phyloP scores from a whole-genome alignment of 78 protist species.

The Emiliania huxleyi region DNA sequence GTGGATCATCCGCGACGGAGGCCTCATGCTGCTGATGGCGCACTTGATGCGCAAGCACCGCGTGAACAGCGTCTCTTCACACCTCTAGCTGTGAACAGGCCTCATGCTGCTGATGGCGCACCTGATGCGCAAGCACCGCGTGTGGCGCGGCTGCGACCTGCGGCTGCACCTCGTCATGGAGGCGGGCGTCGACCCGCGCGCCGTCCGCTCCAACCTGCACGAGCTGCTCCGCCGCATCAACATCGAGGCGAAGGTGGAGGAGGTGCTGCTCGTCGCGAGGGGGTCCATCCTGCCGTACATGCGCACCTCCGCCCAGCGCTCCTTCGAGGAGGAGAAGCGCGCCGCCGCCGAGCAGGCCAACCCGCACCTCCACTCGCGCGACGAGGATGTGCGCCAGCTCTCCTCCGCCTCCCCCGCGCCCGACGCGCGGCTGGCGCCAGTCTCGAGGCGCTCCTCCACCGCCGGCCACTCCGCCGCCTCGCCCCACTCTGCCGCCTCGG shows the following conservation, averaged over 20 bases:
- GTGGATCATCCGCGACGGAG: slow-evolving; percentile 41
- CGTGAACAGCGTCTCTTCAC: background rate
- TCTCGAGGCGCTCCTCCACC: too few species aligned
- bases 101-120: background rate
- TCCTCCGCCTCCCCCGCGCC: too few species aligned
- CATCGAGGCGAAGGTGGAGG: slow-evolving; percentile 15
- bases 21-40: background rate
- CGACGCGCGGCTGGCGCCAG: too few species aligned
- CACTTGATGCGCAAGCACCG: background rate
- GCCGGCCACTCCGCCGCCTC: too few species aligned
- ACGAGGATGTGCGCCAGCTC: too few species aligned
- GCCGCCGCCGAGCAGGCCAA: background rate
- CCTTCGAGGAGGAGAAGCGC: background rate
- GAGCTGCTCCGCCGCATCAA: background rate
- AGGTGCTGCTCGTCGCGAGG: background rate
- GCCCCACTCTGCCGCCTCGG: too few species aligned
- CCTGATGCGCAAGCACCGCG: background rate
- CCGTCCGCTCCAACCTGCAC: background rate
- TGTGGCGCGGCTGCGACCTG: slow-evolving; percentile 27
- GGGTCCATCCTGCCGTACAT: background rate
- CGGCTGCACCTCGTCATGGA: slow-evolving; percentile 2
- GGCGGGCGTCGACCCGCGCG: background rate
- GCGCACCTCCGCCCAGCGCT: background rate
- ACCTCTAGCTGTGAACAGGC: too few species aligned
- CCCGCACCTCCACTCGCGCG: too few species aligned